Evolutionary conservation across 805 yeast species (phyloP).

Genomic region (Metschnikowia gruessii): DNA sequence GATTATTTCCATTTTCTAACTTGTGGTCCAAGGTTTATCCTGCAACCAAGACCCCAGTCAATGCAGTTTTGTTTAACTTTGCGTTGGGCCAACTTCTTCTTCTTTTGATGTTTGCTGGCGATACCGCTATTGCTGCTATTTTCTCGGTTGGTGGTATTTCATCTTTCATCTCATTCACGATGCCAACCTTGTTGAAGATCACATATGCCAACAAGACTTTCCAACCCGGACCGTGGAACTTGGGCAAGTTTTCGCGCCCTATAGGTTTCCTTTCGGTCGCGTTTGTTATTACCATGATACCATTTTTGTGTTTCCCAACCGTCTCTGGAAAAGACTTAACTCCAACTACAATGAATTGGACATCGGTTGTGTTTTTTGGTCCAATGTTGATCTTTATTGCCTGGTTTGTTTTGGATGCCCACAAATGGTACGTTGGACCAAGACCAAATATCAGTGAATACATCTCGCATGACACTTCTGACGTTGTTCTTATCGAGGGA

Average conservation of each 20-base stretch:
- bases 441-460: constrained; percentile 39
- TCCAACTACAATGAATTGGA: constrained; percentile 59
- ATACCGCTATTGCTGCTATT: constrained; percentile 64
- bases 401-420: constrained; percentile 54
- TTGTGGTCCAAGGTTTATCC: constrained; percentile 49
- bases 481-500: constrained; percentile 8
- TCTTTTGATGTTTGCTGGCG: constrained; percentile 60
- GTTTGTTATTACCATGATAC: constrained; percentile 54
- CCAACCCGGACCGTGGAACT: constrained; percentile 64
- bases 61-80: constrained; percentile 61
- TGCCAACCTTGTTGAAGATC: constrained; percentile 59
- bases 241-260: constrained; percentile 52
- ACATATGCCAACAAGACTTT: constrained; percentile 52
- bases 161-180: constrained; percentile 62
- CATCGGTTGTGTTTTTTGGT: constrained; percentile 52
- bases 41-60: constrained; percentile 57
- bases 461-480: constrained; percentile 8
- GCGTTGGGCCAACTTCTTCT: constrained; percentile 53
- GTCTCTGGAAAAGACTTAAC: constrained; percentile 35
- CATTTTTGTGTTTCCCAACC: constrained; percentile 57
- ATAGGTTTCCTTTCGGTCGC: constrained; percentile 48
- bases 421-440: constrained; percentile 61
- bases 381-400: constrained; percentile 50
- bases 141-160: constrained; percentile 73
- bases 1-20: constrained; percentile 57